phyloP scores from a whole-genome alignment of 148 eudicot genomes.

The Camellia granthamiana region DNA sequence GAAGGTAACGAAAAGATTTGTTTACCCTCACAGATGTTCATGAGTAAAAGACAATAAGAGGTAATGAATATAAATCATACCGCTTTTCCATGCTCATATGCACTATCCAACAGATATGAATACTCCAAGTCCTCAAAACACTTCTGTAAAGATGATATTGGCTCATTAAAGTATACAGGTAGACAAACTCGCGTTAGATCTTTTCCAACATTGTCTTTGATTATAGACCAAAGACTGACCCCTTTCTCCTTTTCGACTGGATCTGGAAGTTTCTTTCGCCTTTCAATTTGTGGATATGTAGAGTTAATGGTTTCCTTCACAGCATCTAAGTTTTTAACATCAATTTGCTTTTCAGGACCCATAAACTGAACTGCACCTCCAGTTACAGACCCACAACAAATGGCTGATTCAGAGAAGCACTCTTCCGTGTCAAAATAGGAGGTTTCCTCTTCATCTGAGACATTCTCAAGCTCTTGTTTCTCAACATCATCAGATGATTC shows the following conservation, averaged over 20 bases:
- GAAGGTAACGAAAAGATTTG: too few species aligned
- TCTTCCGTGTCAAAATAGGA: slow-evolving; percentile 74
- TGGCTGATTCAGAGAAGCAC: slow-evolving; percentile 43
- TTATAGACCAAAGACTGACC: slow-evolving; percentile 95
- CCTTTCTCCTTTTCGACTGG: slow-evolving; percentile 91
- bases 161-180: slow-evolving; percentile 97
- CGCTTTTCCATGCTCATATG: slow-evolving; percentile 78
- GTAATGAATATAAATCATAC: slow-evolving; percentile 34
- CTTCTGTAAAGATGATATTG: slow-evolving; percentile 89
- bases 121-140: slow-evolving; percentile 95
- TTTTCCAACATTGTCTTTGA: slow-evolving; percentile 94
- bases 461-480: slow-evolving; percentile 82
- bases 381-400: slow-evolving; percentile 24
- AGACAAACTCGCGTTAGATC: slow-evolving; percentile 95
- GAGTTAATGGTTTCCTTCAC: slow-evolving; percentile 19
- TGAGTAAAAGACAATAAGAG: background rate
- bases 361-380: slow-evolving; percentile 15
- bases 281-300: slow-evolving; percentile 41
- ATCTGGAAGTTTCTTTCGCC: slow-evolving; percentile 80
- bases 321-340: slow-evolving; percentile 15
- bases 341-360: slow-evolving; percentile 25
- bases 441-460: slow-evolving; percentile 68
- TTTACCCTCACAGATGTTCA: too few species aligned
- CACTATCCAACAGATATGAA: slow-evolving; percentile 81
- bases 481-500: slow-evolving; percentile 84